Base-by-base conservation (phyloP, 257 asterid genomes). In the Craterostigma plantagineum region DNA sequence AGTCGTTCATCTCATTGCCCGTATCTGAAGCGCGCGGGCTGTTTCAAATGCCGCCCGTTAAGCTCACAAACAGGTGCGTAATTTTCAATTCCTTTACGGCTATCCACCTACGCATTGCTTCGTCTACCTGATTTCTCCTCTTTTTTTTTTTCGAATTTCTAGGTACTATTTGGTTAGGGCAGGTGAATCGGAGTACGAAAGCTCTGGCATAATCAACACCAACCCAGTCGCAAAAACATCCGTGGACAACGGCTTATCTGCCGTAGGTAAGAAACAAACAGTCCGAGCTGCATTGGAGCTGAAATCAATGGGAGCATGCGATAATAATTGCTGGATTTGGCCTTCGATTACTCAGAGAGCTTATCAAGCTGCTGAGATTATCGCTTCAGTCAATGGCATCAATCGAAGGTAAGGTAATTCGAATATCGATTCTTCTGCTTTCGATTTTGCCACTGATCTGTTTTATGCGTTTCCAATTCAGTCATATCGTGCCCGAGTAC, bases 301-400 rank as follows among this genome's bases (percentile, higher is more conserved):
- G 72, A 75, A 69, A 54, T 61, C 78, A 18, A 67, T 71, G 77
- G 72, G 68, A 48, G 94, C 97, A 12, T 86, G 92, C 57, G 93
- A 81, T 51, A 67, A 42, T 18, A 86, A 55, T 55, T 86, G 94
- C 44, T 86, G 97, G 97, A 76, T 86, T 65, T 86, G 97, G 94
- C 97, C 97, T 52, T 86, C 94, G 13, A 86, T 86, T 34, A 81
- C 97, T 48, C 97, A 81, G 68, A 81, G 93, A 45, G 81, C 97
- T 59, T 86, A 81, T 60, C 97, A 86, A 50, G 79, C 94, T 69
- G 97, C 97, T 45, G 97, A 86, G 80, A 71, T 81, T 36, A 86
- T 86, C 42, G 94, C 81, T 54, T 83, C 94, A 43, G 76, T 73
- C 49, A 78, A 73, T 51, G 92, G 79, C 5, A 48, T 86, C 53